Evolutionary conservation across 1,284 basidiomycete species (phyloP).

Genomic region (Takashimella tepidaria): DNA sequence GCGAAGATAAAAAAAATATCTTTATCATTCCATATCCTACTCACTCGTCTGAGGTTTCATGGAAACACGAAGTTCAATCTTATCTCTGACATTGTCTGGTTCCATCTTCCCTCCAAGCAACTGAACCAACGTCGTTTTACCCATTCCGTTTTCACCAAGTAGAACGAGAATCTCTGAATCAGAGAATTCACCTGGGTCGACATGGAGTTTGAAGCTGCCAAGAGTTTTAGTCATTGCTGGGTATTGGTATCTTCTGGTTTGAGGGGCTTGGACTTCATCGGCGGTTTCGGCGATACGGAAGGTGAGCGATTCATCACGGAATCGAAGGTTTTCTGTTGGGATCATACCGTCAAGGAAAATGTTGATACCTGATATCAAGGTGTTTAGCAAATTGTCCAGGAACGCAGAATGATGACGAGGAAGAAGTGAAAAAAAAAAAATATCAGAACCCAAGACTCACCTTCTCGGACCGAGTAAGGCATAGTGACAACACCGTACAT

Average conservation of each 20-base stretch:
- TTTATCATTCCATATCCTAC: conserved; percentile 10
- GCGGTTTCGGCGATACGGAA: conserved; percentile 96
- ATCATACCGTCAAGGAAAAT: conserved; percentile 97
- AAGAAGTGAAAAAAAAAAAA: too few species aligned
- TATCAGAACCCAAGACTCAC: conserved; percentile 55
- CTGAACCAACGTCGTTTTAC: conserved; percentile 94
- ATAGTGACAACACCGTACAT: conserved; percentile 97
- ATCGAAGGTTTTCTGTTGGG: conserved; percentile 95
- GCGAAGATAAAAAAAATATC: too few species aligned
- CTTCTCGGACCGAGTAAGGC: conserved; percentile 94
- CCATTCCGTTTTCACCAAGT: conserved; percentile 95
- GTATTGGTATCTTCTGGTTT: conserved; percentile 80
- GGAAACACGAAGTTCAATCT: conserved; percentile 68
- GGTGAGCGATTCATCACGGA: conserved; percentile 85
- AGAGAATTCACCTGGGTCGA: conserved; percentile 79
- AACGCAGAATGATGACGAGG: too few species aligned
- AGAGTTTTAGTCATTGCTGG: conserved; percentile 93
- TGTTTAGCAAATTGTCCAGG: too few species aligned
- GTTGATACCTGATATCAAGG: conserved; percentile 80
- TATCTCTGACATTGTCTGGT: conserved; percentile 76
- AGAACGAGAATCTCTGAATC: conserved; percentile 97
- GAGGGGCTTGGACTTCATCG: conserved; percentile 76
- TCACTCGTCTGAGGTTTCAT: conserved; percentile 75
- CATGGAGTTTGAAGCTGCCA: conserved; percentile 86
- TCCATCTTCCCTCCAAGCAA: conserved; percentile 77